Conservation (phyloP, 2,329 filamentous ascomycete species). For the Trichoderma lentiforme region DNA sequence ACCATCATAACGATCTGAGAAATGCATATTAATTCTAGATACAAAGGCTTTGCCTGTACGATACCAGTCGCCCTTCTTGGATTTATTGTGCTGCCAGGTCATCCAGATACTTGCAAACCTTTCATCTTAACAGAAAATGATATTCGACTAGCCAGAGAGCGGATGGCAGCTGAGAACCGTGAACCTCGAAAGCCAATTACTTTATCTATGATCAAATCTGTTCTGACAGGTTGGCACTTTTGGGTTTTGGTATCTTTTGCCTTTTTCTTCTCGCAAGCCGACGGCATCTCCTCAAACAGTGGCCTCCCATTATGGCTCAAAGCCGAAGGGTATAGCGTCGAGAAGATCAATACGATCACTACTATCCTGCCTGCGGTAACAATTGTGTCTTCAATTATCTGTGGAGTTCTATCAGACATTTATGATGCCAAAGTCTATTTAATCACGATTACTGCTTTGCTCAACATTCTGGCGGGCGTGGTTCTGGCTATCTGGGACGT, state of each 20-base stretch:
- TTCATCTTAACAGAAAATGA: constrained; percentile 29
- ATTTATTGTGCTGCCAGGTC: constrained; percentile 33
- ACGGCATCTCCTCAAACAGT: constrained; percentile 33
- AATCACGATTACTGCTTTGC: constrained; percentile 23
- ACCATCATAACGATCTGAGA: background rate
- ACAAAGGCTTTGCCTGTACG: constrained; percentile 32
- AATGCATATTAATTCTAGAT: background rate
- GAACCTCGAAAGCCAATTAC: constrained; percentile 30
- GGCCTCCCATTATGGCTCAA: constrained; percentile 35
- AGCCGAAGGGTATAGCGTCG: constrained; percentile 31
- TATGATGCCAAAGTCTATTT: constrained; percentile 42
- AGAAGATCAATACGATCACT: constrained; percentile 50
- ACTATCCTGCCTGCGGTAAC: constrained; percentile 37
- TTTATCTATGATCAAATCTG: constrained; percentile 23
- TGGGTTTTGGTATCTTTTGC: constrained; percentile 28
- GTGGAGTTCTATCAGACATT: constrained; percentile 54
- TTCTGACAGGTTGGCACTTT: constrained; percentile 32
- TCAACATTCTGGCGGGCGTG: constrained; percentile 26
- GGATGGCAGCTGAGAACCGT: constrained; percentile 31
- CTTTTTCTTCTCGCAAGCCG: constrained; percentile 31
- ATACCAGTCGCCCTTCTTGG: constrained; percentile 32
- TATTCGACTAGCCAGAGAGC: constrained; percentile 27
- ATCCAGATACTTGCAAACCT: constrained; percentile 28
- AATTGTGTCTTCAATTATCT: constrained; percentile 48
- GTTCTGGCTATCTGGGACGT: constrained; percentile 34